Conservation (phyloP, 2,329 filamentous ascomycete species). For the Cladosporium cucumerinum region DNA sequence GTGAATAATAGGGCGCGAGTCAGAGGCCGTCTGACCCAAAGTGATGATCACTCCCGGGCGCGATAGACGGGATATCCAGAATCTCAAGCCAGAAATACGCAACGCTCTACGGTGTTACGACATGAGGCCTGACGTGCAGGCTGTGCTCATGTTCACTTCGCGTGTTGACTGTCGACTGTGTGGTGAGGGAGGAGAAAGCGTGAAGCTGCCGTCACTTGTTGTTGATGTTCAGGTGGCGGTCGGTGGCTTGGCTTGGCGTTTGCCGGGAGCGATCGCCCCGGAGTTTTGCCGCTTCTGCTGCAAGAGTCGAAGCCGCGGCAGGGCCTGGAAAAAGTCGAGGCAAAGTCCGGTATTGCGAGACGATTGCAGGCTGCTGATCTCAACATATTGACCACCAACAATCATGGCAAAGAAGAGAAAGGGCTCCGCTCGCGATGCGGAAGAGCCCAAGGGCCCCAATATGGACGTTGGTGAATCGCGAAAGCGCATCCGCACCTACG, state of each 20-base stretch:
- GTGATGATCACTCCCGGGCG: neutral
- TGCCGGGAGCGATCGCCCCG: neutral
- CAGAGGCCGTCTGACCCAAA: neutral
- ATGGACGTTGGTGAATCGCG: constrained; percentile 42
- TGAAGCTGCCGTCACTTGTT: neutral
- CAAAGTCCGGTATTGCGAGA: neutral
- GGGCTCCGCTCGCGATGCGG: neutral
- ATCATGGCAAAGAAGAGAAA: constrained; percentile 26
- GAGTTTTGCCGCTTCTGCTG: neutral
- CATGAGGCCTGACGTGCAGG: neutral
- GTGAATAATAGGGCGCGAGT: neutral
- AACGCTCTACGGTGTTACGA: constrained; percentile 10
- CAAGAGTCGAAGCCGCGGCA: constrained; percentile 4
- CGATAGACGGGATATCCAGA: constrained; percentile 1
- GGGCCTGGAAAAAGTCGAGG: constrained; percentile 13
- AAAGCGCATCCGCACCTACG: constrained; percentile 59
- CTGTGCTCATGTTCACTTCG: constrained; percentile 8
- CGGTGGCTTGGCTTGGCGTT: neutral
- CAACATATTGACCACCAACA: neutral
- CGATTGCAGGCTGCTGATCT: neutral
- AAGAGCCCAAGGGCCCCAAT: constrained; percentile 20
- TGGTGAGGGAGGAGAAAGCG: neutral
- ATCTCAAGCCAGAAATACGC: neutral
- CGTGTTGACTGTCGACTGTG: constrained; percentile 4
- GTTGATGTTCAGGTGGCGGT: neutral